These are phyloP conservation scores for Phytophthora tubulina DNA, from an alignment of 352 stramenopile species.

Conservation along the genomic window DNA sequence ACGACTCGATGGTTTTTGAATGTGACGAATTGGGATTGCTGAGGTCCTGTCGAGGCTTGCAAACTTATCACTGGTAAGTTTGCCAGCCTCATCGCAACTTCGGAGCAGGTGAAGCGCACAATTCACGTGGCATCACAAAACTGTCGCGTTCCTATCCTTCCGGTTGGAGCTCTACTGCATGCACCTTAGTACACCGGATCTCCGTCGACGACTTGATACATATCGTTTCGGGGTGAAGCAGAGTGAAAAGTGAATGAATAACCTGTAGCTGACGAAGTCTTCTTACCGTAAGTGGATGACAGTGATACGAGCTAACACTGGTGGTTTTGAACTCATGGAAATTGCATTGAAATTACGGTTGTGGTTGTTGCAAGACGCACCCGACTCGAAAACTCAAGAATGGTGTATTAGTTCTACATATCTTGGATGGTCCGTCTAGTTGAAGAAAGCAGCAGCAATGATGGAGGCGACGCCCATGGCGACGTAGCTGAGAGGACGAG, in stretches of 20 bases:
- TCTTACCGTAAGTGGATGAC: not conserved
- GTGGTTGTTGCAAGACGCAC: constrained; percentile 3
- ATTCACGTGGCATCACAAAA: not conserved
- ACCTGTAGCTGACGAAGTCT: too few species aligned
- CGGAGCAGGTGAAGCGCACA: too few species aligned
- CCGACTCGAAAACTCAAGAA: constrained; percentile 38
- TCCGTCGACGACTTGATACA: too few species aligned
- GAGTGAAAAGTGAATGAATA: too few species aligned
- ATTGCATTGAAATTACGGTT: not conserved
- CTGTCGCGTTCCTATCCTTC: not conserved
- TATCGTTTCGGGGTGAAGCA: too few species aligned
- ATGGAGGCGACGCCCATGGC: constrained; percentile 40
- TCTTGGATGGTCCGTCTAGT: constrained; percentile 34
- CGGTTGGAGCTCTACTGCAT: not conserved
- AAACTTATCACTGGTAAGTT: too few species aligned
- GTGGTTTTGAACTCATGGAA: not conserved
- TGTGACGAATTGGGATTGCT: not conserved
- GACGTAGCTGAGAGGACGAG: constrained; percentile 30
- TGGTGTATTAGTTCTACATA: constrained; percentile 40
- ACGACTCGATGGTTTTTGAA: not conserved
- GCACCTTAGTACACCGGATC: not conserved
- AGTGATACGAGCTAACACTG: not conserved
- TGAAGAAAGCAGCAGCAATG: constrained; percentile 44
- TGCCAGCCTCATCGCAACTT: too few species aligned
- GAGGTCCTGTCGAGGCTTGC: too few species aligned